These are phyloP conservation scores for Torulaspora microellipsoides DNA, from an alignment of 805 yeast genomes.

Conservation along the genomic window DNA sequence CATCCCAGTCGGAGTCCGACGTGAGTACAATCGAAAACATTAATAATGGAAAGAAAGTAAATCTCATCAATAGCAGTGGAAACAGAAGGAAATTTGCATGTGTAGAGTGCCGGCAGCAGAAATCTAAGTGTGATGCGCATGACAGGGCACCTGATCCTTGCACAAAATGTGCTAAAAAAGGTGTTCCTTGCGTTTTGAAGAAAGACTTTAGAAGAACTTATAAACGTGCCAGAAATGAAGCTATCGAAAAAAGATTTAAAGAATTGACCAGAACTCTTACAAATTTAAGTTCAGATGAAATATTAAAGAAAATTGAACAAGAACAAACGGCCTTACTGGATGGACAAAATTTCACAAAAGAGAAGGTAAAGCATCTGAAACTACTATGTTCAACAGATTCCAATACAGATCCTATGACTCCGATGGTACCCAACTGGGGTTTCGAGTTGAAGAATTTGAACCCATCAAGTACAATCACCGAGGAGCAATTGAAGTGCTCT, in stretches of 20 bases:
- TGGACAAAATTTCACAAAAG: conserved; percentile 31
- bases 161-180: conserved; percentile 70
- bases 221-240: conserved; percentile 80
- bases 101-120: conserved; percentile 94
- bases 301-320: conserved; percentile 25
- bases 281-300: conserved; percentile 29
- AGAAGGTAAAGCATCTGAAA: conserved; percentile 21
- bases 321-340: conserved; percentile 28
- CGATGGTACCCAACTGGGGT: background rate
- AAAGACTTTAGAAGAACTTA: conserved; percentile 84
- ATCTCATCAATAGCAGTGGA: conserved; percentile 1
- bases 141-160: conserved; percentile 76
- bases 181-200: conserved; percentile 65
- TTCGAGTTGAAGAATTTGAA: background rate
- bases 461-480: conserved; percentile 22
- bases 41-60: conserved; percentile 1
- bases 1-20: conserved; percentile 17
- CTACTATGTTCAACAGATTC: background rate
- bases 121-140: conserved; percentile 83
- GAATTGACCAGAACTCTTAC: conserved; percentile 57
- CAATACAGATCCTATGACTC: background rate
- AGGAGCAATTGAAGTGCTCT: conserved; percentile 45
- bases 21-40: conserved; percentile 8
- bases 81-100: conserved; percentile 70
- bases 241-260: conserved; percentile 72